A percentile compares a stretch with the other conserved stretches of the same genome.
phyloP scores from a whole-genome alignment of 1,139 yeast genomes.

The Candida glucosophila region DNA sequence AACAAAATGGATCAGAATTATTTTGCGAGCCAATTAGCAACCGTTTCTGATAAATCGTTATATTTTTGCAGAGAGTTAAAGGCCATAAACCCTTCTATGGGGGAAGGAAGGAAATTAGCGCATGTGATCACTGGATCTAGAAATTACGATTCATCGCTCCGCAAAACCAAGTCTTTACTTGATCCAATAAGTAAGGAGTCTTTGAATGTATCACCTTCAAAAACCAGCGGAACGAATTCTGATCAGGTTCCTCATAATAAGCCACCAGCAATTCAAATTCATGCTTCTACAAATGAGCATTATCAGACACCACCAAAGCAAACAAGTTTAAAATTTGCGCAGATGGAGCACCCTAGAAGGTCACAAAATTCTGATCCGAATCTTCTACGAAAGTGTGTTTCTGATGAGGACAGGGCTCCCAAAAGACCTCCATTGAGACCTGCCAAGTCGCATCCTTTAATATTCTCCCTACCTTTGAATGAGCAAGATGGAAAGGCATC shows the following conservation, averaged over 20 bases:
- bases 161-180: conserved; percentile 34
- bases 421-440: conserved; percentile 29
- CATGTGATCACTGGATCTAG: conserved; percentile 39
- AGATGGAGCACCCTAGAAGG: conserved; percentile 12
- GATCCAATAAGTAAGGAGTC: conserved; percentile 17
- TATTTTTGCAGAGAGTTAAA: conserved; percentile 30
- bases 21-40: conserved; percentile 21
- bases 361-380: conserved; percentile 5
- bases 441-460: conserved; percentile 33
- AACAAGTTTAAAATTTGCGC: conserved; percentile 19
- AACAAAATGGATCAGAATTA: conserved; percentile 18
- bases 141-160: conserved; percentile 30
- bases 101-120: conserved; percentile 39
- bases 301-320: conserved; percentile 4
- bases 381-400: conserved; percentile 21
- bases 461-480: too few species aligned
- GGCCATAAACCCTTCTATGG: conserved; percentile 33
- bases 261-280: conserved; percentile 3
- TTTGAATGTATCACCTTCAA: conserved; percentile 6
- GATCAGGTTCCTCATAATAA: conserved; percentile 14
- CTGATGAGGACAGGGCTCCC: conserved; percentile 17
- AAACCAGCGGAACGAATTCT: conserved; percentile 23
- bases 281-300: conserved; percentile 1
- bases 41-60: conserved; percentile 32
- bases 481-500: too few species aligned